phyloP scores from a whole-genome alignment of 768 basidiomycete genomes.

The Termitomyces sp. region DNA sequence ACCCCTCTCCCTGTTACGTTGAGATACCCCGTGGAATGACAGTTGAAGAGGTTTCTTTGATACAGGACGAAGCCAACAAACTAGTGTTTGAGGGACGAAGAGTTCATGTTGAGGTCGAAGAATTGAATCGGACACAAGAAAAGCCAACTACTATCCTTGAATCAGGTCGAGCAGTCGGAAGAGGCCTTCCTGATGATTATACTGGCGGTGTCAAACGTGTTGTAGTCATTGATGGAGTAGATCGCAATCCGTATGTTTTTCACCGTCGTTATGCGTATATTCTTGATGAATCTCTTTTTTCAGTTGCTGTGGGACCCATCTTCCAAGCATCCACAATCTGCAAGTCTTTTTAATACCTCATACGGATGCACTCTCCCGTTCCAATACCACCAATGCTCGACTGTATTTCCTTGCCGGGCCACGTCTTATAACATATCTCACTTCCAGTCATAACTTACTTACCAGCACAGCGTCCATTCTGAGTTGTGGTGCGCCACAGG shows the following conservation, averaged over 20 bases:
- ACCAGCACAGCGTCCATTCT: conserved; percentile 52
- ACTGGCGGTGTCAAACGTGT: conserved; percentile 74
- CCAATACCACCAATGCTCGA: conserved; percentile 57
- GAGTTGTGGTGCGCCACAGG: conserved; percentile 60
- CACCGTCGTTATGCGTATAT: conserved; percentile 1
- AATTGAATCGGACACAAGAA: conserved; percentile 40
- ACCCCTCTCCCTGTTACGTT: conserved; percentile 68
- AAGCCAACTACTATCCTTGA: conserved; percentile 29
- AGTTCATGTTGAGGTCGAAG: conserved; percentile 72
- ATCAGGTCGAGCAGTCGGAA: conserved; percentile 47
- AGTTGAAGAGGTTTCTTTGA: conserved; percentile 48
- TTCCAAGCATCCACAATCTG: conserved; percentile 68
- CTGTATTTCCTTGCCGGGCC: conserved; percentile 83
- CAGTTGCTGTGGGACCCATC: conserved; percentile 82
- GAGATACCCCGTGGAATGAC: conserved; percentile 70
- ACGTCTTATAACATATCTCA: conserved; percentile 60
- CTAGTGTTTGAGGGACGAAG: conserved; percentile 64
- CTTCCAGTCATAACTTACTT: conserved; percentile 50
- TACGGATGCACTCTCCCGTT: conserved; percentile 59
- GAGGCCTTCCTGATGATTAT: conserved; percentile 65
- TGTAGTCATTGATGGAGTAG: conserved; percentile 77
- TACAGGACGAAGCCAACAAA: conserved; percentile 61
- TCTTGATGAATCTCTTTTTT: conserved; percentile 9
- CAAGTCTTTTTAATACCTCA: conserved; percentile 68
- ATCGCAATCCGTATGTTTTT: conserved; percentile 64